A percentile compares a stretch with the other conserved stretches of the same genome.
Evolutionary conservation across 2,329 filamentous ascomycete species (phyloP).

Genomic region (Curvularia hawaiiensis): DNA sequence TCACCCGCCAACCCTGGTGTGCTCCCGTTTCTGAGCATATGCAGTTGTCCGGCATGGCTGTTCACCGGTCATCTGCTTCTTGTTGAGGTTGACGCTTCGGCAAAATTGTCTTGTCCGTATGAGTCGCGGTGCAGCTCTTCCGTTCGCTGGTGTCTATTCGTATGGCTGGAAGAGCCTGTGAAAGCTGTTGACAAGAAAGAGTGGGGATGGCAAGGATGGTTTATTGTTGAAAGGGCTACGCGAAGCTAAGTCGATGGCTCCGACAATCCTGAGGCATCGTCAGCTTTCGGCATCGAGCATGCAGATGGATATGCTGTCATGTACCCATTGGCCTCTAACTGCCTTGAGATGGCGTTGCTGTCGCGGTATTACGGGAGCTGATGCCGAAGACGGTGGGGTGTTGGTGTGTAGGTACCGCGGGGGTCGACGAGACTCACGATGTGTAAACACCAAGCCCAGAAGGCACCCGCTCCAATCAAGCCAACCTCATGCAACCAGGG

Average conservation of each 20-base stretch:
- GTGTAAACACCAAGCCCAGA: not conserved
- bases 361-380: not conserved
- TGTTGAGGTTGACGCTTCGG: not conserved
- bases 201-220: not conserved
- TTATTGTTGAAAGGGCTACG: not conserved
- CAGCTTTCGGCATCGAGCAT: not conserved
- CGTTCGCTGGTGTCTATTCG: not conserved
- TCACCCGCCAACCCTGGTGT: not conserved
- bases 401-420: slow-evolving; percentile 1
- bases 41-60: not conserved
- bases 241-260: not conserved
- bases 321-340: not conserved
- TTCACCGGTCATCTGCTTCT: not conserved
- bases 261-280: not conserved
- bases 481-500: not conserved
- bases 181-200: not conserved
- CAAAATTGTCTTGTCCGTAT: not conserved
- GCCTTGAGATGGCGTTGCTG: not conserved
- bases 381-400: not conserved
- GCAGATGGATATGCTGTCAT: not conserved
- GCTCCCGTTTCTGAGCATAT: not conserved
- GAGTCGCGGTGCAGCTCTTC: not conserved
- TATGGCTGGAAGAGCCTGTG: not conserved
- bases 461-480: not conserved
- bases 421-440: slow-evolving; percentile 7